phyloP scores from a whole-genome alignment of 2,329 filamentous ascomycete species.

The Ascocoryne sarcoides region DNA sequence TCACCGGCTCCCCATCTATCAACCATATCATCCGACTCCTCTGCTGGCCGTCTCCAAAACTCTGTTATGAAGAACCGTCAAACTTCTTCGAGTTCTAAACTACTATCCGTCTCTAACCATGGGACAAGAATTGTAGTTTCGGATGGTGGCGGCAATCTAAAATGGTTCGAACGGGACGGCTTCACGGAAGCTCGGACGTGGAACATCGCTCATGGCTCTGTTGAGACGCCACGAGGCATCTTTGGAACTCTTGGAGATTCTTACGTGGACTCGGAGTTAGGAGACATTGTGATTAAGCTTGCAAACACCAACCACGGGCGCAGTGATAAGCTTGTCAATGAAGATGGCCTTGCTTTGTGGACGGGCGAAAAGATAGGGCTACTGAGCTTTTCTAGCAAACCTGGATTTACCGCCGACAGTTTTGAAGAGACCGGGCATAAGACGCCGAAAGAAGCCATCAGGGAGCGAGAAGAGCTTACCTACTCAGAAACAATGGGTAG shows the following conservation, averaged over 20 bases:
- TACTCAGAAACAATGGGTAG: slow-evolving; percentile 66
- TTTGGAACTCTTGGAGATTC: slow-evolving; percentile 38
- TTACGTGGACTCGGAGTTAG: slow-evolving; percentile 38
- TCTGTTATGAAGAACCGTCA: slow-evolving; percentile 69
- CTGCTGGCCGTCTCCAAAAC: slow-evolving; percentile 32
- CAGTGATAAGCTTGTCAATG: slow-evolving; percentile 33
- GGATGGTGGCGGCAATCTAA: slow-evolving; percentile 74
- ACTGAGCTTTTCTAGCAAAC: slow-evolving; percentile 49
- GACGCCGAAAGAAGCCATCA: slow-evolving; percentile 38
- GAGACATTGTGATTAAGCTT: slow-evolving; percentile 75
- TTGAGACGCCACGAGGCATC: slow-evolving; percentile 37
- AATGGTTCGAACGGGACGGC: slow-evolving; percentile 87
- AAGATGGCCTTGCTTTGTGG: slow-evolving; percentile 74
- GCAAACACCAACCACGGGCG: slow-evolving; percentile 38
- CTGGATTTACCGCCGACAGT: slow-evolving; percentile 40
- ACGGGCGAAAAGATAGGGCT: slow-evolving; percentile 78
- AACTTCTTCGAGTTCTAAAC: slow-evolving; percentile 69
- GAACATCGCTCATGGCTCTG: slow-evolving; percentile 47
- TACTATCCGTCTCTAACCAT: slow-evolving; percentile 74
- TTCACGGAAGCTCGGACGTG: slow-evolving; percentile 48
- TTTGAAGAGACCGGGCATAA: slow-evolving; percentile 36
- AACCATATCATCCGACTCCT: slow-evolving; percentile 25
- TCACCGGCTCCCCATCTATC: slow-evolving; percentile 27
- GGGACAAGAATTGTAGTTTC: slow-evolving; percentile 75
- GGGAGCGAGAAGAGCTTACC: slow-evolving; percentile 45